phyloP scores from a whole-genome alignment of 2,329 filamentous ascomycete species.

The Cladosporium sp. region DNA sequence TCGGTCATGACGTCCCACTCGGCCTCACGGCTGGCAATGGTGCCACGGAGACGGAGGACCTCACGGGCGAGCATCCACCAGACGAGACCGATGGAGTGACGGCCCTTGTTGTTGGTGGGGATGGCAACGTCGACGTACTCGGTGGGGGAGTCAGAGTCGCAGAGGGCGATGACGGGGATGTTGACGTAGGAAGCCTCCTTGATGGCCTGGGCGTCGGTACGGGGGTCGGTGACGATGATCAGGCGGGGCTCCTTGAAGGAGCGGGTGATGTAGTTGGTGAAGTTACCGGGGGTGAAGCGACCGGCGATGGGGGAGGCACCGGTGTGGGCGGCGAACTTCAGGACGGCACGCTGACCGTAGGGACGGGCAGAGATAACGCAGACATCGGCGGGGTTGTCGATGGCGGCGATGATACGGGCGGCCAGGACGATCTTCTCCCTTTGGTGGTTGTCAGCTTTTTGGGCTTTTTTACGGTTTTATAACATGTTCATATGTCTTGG shows the following conservation, averaged over 20 bases:
- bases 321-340: conserved; percentile 99
- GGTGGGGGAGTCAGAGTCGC: conserved; percentile 98
- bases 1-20: conserved; percentile 99
- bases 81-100: conserved; percentile 95
- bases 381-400: conserved; percentile 99
- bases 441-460: conserved; percentile 22
- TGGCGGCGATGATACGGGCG: conserved; percentile 96
- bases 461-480: neutral
- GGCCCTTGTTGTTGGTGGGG: conserved; percentile 99
- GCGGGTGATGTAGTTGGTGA: conserved; percentile 99
- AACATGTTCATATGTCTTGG: conserved; percentile 7
- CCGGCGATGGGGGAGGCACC: conserved; percentile 97
- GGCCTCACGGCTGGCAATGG: conserved; percentile 90
- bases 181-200: conserved; percentile 99
- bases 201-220: conserved; percentile 99
- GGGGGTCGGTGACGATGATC: conserved; percentile 98
- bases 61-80: conserved; percentile 99
- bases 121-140: conserved; percentile 99
- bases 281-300: conserved; percentile 99
- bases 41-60: conserved; percentile 97
- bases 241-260: conserved; percentile 99
- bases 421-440: conserved; percentile 99
- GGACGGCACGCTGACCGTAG: conserved; percentile 98
- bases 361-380: conserved; percentile 99
- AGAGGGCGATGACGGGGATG: conserved; percentile 98